Base-by-base conservation (phyloP, 1,139 yeast species). In the Candida gigantensis region DNA sequence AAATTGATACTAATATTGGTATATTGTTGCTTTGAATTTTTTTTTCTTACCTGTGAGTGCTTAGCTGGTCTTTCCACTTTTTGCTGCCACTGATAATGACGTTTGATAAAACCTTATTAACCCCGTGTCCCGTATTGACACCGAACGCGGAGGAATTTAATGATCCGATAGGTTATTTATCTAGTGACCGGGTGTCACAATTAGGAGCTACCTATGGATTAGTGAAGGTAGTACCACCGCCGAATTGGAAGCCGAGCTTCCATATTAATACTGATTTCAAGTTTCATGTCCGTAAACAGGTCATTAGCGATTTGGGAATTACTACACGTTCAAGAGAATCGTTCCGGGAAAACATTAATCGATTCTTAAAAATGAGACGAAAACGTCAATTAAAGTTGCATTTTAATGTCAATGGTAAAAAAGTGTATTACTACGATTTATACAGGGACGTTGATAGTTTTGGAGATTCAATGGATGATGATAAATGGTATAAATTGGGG, bases 261-360 rank as follows among this genome's bases (percentile, higher is more conserved):
- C 68, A 77, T 42, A 62, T 84, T 12, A 71, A 84, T 33, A 62
- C 66, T 27, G 53, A 62, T 6, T 83, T 84, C 55, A 68, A 60
- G 37, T 84, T 84, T 51, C 81, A 78, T 45, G 83, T 88, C 5
- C 60, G 92, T 39, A 56, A 80, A 16, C 92, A 84, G 52, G 73
- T 69, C 35, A 51, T 84, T 39, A 74, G 78, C 50, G 87, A 83
- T 53, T 62, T 84, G 51, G 82, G 84, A 15, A 56, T 84, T 12
- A 58, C 74, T 7, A 79, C 81, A 35, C 64, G 94, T 44, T 77
- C 84, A 24, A 62, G 90, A 36, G 64, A 72, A 41, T 79, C 79
- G 49, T 84, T 84, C 57, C 65, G 64, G 32, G 78, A 74, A 40
- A 84, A 80, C 46, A 57, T 83, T 43, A 74, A 76, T 42, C 73